Conservation (phyloP, 2,329 filamentous ascomycete genomes). For the Metarhizium sp. region DNA sequence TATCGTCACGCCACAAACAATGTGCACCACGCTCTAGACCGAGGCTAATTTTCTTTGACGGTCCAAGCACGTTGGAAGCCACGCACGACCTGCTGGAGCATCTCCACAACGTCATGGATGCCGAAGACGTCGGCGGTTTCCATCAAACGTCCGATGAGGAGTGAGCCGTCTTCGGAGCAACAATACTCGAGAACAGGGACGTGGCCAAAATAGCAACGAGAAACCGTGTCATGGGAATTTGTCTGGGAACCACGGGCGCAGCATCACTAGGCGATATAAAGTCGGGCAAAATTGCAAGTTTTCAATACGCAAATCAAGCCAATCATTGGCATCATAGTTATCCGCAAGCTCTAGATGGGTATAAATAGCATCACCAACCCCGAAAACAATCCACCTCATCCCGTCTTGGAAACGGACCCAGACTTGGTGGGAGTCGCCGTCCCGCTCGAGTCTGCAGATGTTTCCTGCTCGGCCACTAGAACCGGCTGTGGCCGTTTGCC, state of each 20-base stretch:
- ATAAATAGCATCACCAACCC: neutral
- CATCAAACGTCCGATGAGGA: neutral
- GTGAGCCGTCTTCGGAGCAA: neutral
- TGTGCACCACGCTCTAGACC: neutral
- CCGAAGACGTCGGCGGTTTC: neutral
- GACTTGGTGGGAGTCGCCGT: slow-evolving; percentile 5
- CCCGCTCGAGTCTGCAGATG: slow-evolving; percentile 3
- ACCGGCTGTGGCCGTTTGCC: slow-evolving; percentile 4
- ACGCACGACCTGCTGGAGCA: neutral
- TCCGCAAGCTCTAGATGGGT: neutral
- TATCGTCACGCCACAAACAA: neutral
- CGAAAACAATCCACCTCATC: neutral
- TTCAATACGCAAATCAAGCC: neutral
- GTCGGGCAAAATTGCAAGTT: too few relatives aligned
- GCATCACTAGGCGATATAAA: too few relatives aligned
- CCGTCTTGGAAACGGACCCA: neutral
- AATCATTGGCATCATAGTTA: neutral
- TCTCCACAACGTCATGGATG: neutral
- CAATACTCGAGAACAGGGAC: too few relatives aligned
- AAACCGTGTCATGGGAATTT: too few relatives aligned
- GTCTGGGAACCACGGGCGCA: too few relatives aligned
- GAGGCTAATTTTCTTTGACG: neutral
- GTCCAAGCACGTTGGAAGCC: neutral
- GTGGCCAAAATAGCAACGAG: too few relatives aligned
- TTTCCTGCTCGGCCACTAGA: neutral